Base-by-base conservation (phyloP, 306 rosid species). In the Gastrolobium bilobum region DNA sequence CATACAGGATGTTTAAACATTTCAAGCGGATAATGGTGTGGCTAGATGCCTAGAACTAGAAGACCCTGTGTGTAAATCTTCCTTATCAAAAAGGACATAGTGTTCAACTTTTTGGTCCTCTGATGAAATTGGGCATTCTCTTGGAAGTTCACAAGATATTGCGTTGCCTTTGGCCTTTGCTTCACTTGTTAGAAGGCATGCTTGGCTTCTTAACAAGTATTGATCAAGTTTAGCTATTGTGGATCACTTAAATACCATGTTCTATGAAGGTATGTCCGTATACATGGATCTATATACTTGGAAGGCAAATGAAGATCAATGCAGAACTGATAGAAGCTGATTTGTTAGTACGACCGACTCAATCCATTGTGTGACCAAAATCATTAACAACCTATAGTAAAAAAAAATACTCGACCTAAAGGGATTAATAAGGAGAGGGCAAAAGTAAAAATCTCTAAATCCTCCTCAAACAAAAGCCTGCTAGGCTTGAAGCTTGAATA, bases 141-240 rank as follows among this genome's bases (percentile, higher is more conserved):
- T 34, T 6, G 37, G 66, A 11, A 46, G 31, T 61, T 40, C 60
- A 71, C 65, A 10, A 46, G 71, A 26, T 34, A 30, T 29, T 30
- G 57, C 7, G 20, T 63, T 71, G 67, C 57, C 50, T 79, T 53
- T 79, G 53, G 67, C 57, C 50, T 79, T 53, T 79, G 53, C 66
- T 62, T 70, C 47, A 15, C 11, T 70, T 38, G 56, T 13, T 47
- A 6, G 44, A 38, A 34, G 78, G 64, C 31, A 26, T 59, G 54
- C 44, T 44, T 69, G 35, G 51, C 31, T 59, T 38, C 31, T 59
- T 38, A 52, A 38, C 37, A 4, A 52, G 67, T 37, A 46, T 15
- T 70, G 14, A 11, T 7, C 40, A 30, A 47, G 31, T 44, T 53
- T 39, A 8, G 10, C 26, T 63, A 52, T 3, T 34, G 7, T 57